Conservation (phyloP, 148 eudicot species). For the Vaccinium myrtillus region DNA sequence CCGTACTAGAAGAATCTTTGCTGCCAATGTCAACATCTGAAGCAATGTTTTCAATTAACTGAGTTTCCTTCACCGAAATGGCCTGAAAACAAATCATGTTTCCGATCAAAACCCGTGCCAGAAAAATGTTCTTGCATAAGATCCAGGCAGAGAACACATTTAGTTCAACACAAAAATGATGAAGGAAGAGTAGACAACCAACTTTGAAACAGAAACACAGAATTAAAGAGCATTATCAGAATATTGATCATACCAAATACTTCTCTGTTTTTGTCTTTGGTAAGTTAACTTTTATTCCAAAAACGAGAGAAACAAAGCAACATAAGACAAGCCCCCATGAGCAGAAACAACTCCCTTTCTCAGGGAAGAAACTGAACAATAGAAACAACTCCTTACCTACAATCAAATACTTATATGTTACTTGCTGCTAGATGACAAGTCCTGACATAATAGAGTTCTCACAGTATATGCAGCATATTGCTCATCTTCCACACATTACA, state of each 20-base stretch:
- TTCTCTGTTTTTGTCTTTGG: too few relatives aligned
- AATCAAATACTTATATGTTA: background rate
- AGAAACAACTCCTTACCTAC: too few relatives aligned
- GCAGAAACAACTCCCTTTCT: too few relatives aligned
- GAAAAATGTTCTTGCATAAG: background rate
- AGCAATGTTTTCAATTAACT: constrained; percentile 54
- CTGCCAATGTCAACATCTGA: constrained; percentile 48
- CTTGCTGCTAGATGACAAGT: background rate
- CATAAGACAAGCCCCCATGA: too few relatives aligned
- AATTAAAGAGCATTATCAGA: background rate
- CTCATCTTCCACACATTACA: background rate
- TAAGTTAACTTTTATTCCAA: too few relatives aligned
- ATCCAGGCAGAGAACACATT: background rate
- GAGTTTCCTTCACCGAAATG: constrained; percentile 78
- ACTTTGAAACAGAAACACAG: background rate
- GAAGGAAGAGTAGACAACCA: background rate
- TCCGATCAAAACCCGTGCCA: background rate
- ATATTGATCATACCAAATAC: background rate
- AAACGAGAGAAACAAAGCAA: too few relatives aligned
- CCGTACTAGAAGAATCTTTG: constrained; percentile 35
- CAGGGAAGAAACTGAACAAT: too few relatives aligned
- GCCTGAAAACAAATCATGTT: constrained; percentile 46
- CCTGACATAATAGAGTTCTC: background rate
- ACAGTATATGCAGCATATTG: background rate
- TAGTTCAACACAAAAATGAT: too few relatives aligned